These are phyloP conservation scores for Bipolaris victoriae DNA, from an alignment of 2,329 filamentous ascomycete genomes.

Conservation along the genomic window DNA sequence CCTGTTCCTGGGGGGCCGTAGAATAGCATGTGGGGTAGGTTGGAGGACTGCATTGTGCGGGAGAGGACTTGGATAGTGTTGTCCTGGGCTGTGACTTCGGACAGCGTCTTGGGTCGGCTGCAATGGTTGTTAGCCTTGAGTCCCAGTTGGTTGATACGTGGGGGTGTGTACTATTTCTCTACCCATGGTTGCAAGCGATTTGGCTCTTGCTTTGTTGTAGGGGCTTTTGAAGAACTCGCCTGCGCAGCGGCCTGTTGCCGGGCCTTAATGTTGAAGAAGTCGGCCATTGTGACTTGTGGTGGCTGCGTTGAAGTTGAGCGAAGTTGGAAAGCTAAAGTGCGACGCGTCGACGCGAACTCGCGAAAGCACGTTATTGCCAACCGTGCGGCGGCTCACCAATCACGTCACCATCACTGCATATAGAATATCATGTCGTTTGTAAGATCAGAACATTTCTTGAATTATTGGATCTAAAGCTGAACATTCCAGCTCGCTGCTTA, in stretches of 20 bases:
- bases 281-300: conserved; percentile 67
- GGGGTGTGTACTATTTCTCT: conserved; percentile 83
- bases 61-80: conserved; percentile 94
- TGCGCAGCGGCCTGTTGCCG: conserved; percentile 75
- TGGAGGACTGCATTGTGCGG: conserved; percentile 90
- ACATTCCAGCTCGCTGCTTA: neutral
- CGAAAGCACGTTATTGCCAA: conserved; percentile 39
- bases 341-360: conserved; percentile 41
- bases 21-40: conserved; percentile 99
- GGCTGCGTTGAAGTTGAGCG: conserved; percentile 15
- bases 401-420: conserved; percentile 16
- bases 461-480: conserved; percentile 1
- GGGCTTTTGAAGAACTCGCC: conserved; percentile 71
- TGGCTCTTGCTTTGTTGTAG: conserved; percentile 66
- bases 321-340: conserved; percentile 33
- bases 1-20: conserved; percentile 97
- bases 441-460: conserved; percentile 10
- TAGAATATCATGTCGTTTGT: neutral
- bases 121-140: conserved; percentile 17
- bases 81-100: conserved; percentile 96
- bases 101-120: conserved; percentile 90
- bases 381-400: conserved; percentile 18
- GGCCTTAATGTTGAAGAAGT: conserved; percentile 95
- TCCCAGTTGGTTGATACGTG: neutral
- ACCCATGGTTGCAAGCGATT: conserved; percentile 89